Evolutionary conservation across 345 rosid species (phyloP).

Genomic region (Geranium rotundifolium): DNA sequence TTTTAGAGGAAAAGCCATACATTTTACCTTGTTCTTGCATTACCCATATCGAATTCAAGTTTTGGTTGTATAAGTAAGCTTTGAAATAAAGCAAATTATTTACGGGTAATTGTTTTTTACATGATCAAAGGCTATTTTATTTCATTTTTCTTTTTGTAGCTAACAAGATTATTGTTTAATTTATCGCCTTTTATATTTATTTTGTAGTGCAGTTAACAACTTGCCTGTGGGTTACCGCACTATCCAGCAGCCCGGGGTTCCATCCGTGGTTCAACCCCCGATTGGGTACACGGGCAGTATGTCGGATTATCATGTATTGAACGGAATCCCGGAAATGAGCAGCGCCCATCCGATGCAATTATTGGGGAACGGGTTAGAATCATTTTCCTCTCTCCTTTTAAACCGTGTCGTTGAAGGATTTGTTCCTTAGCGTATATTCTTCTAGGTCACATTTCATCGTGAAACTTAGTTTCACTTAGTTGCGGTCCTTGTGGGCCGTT

Average conservation of each 20-base stretch:
- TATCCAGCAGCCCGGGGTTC: background rate
- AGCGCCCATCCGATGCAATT: slow-evolving; percentile 1
- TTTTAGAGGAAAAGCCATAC: no score
- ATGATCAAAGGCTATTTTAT: no score
- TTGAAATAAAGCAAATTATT: no score
- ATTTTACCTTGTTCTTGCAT: no score
- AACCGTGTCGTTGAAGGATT: no score
- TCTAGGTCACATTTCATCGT: no score
- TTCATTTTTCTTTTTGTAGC: background rate
- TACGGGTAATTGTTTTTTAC: no score
- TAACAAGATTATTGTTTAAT: background rate
- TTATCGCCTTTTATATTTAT: background rate
- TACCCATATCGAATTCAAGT: no score
- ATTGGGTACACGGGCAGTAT: background rate
- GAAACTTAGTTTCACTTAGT: no score
- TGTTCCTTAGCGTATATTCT: no score
- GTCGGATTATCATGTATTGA: background rate
- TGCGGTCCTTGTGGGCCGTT: no score
- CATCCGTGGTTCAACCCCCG: slow-evolving; percentile 2
- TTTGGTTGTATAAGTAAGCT: no score
- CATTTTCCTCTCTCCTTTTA: background rate
- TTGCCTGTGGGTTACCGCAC: background rate
- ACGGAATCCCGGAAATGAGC: slow-evolving; percentile 5
- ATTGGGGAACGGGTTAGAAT: slow-evolving; percentile 10
- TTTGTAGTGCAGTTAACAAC: slow-evolving; percentile 12